Evolutionary conservation across 495 filamentous ascomycete species (phyloP).

Genomic region (Penicillium waksmanii): DNA sequence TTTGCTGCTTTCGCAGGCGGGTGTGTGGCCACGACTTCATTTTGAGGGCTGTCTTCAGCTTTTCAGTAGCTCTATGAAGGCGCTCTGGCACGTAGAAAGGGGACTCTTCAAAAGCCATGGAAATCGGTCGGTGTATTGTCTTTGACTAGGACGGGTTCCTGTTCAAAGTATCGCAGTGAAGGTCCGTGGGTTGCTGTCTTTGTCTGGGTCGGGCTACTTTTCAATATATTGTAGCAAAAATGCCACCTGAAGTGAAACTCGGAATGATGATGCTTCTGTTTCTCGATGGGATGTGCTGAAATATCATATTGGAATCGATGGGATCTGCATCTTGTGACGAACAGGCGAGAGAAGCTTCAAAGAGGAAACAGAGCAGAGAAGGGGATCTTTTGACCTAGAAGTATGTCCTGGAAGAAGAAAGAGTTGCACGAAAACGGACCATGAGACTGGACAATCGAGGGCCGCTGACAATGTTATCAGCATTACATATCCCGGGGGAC

Average conservation of each 20-base stretch:
- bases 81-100: conserved; percentile 34
- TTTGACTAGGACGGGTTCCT: conserved; percentile 6
- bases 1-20: conserved; percentile 21
- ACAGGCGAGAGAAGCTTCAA: conserved; percentile 16
- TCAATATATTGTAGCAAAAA: conserved; percentile 15
- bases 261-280: conserved; percentile 9
- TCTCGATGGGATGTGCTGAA: conserved; percentile 10
- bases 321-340: conserved; percentile 28
- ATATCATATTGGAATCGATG: conserved; percentile 23
- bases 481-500: conserved; percentile 34
- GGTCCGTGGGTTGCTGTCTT: neutral
- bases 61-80: conserved; percentile 37
- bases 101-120: conserved; percentile 26
- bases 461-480: conserved; percentile 34
- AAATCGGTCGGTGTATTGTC: conserved; percentile 8
- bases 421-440: conserved; percentile 47
- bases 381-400: conserved; percentile 41
- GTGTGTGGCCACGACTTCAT: conserved; percentile 38
- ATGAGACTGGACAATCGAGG: conserved; percentile 42
- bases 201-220: conserved; percentile 13
- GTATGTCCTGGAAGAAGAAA: conserved; percentile 22
- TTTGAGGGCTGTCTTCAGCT: conserved; percentile 36
- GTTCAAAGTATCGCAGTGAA: neutral
- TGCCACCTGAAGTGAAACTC: conserved; percentile 14
- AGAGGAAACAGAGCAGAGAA: conserved; percentile 11